These are phyloP conservation scores for Debaryomyces fabryi DNA, from an alignment of 1,139 yeast species.

Conservation along the genomic window DNA sequence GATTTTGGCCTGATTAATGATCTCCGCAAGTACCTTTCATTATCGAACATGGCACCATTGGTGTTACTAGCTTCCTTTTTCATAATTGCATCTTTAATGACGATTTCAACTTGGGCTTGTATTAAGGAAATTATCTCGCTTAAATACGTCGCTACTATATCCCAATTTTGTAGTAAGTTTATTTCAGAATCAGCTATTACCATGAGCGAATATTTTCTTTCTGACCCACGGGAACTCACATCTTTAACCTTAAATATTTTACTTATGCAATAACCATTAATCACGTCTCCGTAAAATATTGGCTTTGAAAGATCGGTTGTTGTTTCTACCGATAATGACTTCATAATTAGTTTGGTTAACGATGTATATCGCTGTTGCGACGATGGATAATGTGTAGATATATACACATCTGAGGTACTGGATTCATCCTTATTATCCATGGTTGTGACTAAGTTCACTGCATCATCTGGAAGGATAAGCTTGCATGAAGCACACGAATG, in stretches of 20 bases:
- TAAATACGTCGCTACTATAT: slow-evolving; percentile 53
- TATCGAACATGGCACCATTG: slow-evolving; percentile 35
- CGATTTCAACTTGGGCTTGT: slow-evolving; percentile 43
- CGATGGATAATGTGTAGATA: slow-evolving; percentile 69
- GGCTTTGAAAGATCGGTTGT: slow-evolving; percentile 68
- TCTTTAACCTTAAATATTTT: slow-evolving; percentile 71
- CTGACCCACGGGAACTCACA: slow-evolving; percentile 75
- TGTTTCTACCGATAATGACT: slow-evolving; percentile 73
- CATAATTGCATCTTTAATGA: slow-evolving; percentile 14
- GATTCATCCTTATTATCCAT: slow-evolving; percentile 18
- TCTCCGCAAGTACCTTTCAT: slow-evolving; percentile 57
- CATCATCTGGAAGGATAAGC: slow-evolving; percentile 47
- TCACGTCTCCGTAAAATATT: slow-evolving; percentile 68
- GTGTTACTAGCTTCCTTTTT: slow-evolving; percentile 10
- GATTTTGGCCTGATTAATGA: slow-evolving; percentile 58
- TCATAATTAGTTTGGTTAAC: slow-evolving; percentile 61
- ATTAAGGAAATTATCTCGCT: slow-evolving; percentile 53
- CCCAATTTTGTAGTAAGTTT: slow-evolving; percentile 59
- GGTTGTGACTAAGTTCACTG: slow-evolving; percentile 31
- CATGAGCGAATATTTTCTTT: slow-evolving; percentile 68
- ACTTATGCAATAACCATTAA: slow-evolving; percentile 67
- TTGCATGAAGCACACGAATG: slow-evolving; percentile 65
- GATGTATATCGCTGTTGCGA: slow-evolving; percentile 55
- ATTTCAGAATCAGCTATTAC: slow-evolving; percentile 63
- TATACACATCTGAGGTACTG: slow-evolving; percentile 18